These are phyloP conservation scores for Leucocoprinus gongylophorus DNA, from an alignment of 1,284 basidiomycete genomes.

Conservation along the genomic window DNA sequence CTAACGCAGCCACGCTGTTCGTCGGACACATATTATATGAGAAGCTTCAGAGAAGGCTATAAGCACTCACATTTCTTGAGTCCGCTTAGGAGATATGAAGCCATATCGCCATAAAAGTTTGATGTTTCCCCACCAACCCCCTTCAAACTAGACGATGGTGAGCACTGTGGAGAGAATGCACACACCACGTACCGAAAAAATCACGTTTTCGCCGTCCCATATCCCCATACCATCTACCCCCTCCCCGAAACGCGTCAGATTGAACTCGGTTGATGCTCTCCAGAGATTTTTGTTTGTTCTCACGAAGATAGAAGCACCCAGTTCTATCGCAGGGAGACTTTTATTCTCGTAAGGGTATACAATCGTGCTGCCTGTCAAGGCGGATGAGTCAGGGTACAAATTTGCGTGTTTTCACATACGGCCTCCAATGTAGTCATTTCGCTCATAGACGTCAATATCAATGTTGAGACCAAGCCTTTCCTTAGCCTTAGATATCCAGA, in stretches of 20 bases:
- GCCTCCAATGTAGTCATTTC: constrained; percentile 71
- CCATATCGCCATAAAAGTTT: constrained; percentile 83
- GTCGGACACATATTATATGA: neutral
- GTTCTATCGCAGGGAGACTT: constrained; percentile 58
- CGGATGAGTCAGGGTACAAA: neutral
- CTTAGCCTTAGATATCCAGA: constrained; percentile 77
- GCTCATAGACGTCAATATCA: constrained; percentile 81
- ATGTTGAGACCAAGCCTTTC: constrained; percentile 58
- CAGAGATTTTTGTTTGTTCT: constrained; percentile 75
- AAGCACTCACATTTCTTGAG: constrained; percentile 47
- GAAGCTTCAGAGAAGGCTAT: neutral
- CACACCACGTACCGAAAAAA: constrained; percentile 49
- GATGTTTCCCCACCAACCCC: constrained; percentile 66
- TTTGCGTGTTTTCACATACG: constrained; percentile 45
- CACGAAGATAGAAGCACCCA: constrained; percentile 90
- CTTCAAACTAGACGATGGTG: constrained; percentile 39
- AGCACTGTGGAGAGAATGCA: neutral
- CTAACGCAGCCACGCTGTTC: constrained; percentile 50
- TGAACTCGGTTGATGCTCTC: constrained; percentile 77
- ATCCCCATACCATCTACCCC: constrained; percentile 53
- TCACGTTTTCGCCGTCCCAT: constrained; percentile 78
- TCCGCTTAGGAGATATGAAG: constrained; percentile 53
- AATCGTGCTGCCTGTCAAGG: constrained; percentile 56
- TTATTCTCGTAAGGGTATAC: constrained; percentile 73
- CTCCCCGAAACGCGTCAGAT: constrained; percentile 56